Conservation (phyloP, 495 filamentous ascomycete species). For the Annulohypoxylon moriforme region DNA sequence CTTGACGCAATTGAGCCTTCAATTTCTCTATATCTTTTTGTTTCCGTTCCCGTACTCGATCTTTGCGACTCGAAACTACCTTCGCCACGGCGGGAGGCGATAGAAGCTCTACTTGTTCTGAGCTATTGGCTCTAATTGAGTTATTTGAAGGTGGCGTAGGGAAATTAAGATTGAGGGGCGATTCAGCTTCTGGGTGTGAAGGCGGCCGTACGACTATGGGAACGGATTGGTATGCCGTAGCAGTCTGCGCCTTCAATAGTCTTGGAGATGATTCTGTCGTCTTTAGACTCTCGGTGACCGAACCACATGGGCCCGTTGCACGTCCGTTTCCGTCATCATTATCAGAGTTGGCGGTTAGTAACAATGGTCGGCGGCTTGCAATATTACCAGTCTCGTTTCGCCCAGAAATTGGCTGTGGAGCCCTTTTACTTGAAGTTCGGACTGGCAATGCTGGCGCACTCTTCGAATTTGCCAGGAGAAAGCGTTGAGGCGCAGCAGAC, state of each 20-base stretch:
- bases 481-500: background rate
- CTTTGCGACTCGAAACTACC: conserved; percentile 29
- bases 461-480: conserved; percentile 14
- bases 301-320: conserved; percentile 16
- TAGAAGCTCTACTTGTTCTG: conserved; percentile 13
- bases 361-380: background rate
- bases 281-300: conserved; percentile 44
- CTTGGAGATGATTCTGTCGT: conserved; percentile 43
- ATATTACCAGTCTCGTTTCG: background rate
- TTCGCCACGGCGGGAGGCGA: conserved; percentile 19
- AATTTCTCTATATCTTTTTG: conserved; percentile 43
- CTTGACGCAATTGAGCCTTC: conserved; percentile 17
- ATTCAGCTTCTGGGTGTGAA: conserved; percentile 20
- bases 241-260: conserved; percentile 42
- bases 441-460: conserved; percentile 28
- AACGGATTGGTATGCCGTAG: conserved; percentile 41
- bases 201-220: conserved; percentile 42
- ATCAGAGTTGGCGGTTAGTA: conserved; percentile 12
- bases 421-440: conserved; percentile 42
- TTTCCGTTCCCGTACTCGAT: conserved; percentile 46
- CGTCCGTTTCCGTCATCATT: conserved; percentile 1
- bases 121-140: conserved; percentile 10
- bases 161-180: conserved; percentile 40
- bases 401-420: background rate
- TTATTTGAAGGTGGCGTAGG: conserved; percentile 28